Conservation (phyloP, 306 rosid genomes). For the Trifolium fragiferum region DNA sequence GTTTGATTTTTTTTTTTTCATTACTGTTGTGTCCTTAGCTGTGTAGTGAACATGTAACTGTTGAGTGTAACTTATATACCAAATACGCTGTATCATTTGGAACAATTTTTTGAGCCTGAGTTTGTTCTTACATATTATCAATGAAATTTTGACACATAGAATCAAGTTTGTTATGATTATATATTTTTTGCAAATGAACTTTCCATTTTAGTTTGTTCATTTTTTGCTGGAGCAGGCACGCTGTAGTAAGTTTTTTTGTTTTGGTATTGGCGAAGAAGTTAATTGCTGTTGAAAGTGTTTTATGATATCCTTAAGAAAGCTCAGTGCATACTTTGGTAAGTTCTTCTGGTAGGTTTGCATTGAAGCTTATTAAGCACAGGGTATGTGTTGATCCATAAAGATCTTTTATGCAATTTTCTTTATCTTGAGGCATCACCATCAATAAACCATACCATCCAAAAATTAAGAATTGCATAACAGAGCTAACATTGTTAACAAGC, state of each 20-base stretch:
- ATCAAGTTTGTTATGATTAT: slow-evolving; percentile 23
- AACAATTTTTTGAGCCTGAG: slow-evolving; percentile 20
- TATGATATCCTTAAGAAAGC: background rate
- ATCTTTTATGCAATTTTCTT: too few relatives aligned
- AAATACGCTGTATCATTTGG: slow-evolving; percentile 37
- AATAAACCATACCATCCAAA: too few relatives aligned
- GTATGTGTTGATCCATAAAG: too few relatives aligned
- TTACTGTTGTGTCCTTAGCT: slow-evolving; percentile 32
- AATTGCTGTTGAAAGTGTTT: slow-evolving; percentile 2
- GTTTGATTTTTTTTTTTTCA: slow-evolving; percentile 50
- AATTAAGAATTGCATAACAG: too few relatives aligned
- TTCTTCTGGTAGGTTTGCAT: too few relatives aligned
- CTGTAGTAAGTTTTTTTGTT: background rate
- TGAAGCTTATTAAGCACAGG: too few relatives aligned
- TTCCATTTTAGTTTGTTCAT: background rate
- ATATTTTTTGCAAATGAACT: slow-evolving; percentile 2
- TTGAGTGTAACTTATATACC: slow-evolving; percentile 35
- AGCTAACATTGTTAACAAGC: too few relatives aligned
- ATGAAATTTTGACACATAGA: slow-evolving; percentile 41
- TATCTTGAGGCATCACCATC: too few relatives aligned
- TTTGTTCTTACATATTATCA: slow-evolving; percentile 22
- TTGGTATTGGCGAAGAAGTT: background rate
- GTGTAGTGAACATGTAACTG: slow-evolving; percentile 34
- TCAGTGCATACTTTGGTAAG: too few relatives aligned
- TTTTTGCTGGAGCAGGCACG: slow-evolving; percentile 2